A percentile compares a stretch with the other conserved stretches of the same genome.
phyloP scores from a whole-genome alignment of 2,329 filamentous ascomycete genomes.

The Lachnellula cervina region DNA sequence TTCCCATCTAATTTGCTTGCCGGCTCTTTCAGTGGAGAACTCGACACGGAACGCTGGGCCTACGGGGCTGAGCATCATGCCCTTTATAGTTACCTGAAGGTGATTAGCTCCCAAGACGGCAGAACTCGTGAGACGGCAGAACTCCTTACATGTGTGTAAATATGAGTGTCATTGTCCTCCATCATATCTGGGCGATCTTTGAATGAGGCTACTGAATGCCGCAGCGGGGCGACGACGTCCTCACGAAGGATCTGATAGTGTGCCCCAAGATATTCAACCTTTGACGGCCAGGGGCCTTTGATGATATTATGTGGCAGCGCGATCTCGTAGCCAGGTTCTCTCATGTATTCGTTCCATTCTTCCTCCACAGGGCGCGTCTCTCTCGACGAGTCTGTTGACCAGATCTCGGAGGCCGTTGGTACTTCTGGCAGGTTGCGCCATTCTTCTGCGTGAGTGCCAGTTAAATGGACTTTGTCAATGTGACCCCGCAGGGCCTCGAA shows the following conservation, averaged over 20 bases:
- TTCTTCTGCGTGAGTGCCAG: conserved; percentile 2
- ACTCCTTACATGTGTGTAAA: conserved; percentile 63
- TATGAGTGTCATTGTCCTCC: conserved; percentile 53
- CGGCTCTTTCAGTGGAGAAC: conserved; percentile 63
- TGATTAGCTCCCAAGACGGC: background rate
- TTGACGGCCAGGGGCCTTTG: conserved; percentile 52
- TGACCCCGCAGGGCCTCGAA: conserved; percentile 5
- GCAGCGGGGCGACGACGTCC: conserved; percentile 65
- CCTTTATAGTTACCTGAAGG: conserved; percentile 58
- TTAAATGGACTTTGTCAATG: conserved; percentile 8
- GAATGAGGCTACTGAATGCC: conserved; percentile 58
- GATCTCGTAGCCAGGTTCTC: conserved; percentile 12
- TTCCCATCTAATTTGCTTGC: conserved; percentile 62
- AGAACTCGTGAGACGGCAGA: background rate
- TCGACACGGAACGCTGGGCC: conserved; percentile 64
- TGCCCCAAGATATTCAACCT: conserved; percentile 61
- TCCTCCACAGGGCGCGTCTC: conserved; percentile 5
- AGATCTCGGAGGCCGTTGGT: conserved; percentile 48
- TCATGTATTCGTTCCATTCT: conserved; percentile 22
- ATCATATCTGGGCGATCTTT: conserved; percentile 46
- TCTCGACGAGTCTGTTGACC: conserved; percentile 18
- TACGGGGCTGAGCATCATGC: conserved; percentile 56
- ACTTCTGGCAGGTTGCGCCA: conserved; percentile 46
- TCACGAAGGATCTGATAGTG: conserved; percentile 75
- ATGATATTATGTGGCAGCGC: conserved; percentile 49